These are phyloP conservation scores for Thielaviopsis euricoi DNA, from an alignment of 2,329 filamentous ascomycete genomes.

Conservation along the genomic window DNA sequence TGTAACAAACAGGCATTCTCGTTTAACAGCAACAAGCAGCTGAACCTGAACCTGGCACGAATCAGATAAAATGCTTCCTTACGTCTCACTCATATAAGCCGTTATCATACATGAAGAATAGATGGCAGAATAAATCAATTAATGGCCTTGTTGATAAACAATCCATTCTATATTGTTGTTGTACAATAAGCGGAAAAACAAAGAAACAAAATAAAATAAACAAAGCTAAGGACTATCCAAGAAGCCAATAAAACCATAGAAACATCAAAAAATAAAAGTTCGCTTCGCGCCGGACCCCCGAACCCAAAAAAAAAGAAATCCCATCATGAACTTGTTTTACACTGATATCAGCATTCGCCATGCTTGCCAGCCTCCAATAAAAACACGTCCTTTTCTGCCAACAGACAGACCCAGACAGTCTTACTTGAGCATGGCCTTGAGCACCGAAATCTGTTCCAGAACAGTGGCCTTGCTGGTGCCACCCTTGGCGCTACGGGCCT, in stretches of 20 bases:
- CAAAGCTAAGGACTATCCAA: no score
- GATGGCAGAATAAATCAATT: not conserved
- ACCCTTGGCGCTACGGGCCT: constrained; percentile 60
- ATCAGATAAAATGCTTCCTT: no score
- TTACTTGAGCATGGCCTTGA: constrained; percentile 23
- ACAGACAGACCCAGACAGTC: not conserved
- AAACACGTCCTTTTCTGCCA: not conserved
- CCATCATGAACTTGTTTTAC: not conserved
- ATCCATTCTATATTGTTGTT: not conserved
- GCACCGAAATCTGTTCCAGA: constrained; percentile 42
- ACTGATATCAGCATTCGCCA: not conserved
- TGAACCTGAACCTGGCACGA: no score
- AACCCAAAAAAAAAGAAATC: not conserved
- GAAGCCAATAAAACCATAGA: not conserved
- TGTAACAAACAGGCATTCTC: no score
- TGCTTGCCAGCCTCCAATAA: not conserved
- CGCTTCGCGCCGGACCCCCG: not conserved
- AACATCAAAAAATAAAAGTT: not conserved
- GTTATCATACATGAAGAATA: not conserved
- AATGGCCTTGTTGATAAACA: not conserved
- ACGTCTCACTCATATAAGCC: not conserved
- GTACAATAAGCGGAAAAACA: not conserved
- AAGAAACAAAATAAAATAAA: not conserved
- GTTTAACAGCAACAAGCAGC: no score
- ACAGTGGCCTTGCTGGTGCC: constrained; percentile 60